A percentile compares a stretch with the other conserved stretches of the same genome.
Conservation (phyloP, 495 filamentous ascomycete genomes). For the Aspergillus sparsus region DNA sequence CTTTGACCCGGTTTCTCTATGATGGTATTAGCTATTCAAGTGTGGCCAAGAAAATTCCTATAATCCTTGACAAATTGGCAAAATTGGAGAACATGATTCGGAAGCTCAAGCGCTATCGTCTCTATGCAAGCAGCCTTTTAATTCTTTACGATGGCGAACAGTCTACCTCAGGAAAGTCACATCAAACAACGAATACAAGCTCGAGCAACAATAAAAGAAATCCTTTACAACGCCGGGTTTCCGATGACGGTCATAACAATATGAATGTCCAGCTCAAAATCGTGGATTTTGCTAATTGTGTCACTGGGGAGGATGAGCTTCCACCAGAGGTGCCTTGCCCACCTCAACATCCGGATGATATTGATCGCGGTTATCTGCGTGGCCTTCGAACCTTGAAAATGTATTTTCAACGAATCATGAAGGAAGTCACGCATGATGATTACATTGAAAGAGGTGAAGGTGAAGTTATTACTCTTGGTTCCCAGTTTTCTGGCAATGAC, state of each 20-base stretch:
- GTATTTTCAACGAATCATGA: constrained; percentile 88
- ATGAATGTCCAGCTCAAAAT: constrained; percentile 81
- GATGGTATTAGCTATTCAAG: constrained; percentile 80
- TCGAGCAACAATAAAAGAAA: constrained; percentile 23
- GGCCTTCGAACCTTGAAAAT: constrained; percentile 76
- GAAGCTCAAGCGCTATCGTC: constrained; percentile 78
- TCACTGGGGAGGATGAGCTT: constrained; percentile 77
- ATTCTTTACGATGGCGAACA: constrained; percentile 88
- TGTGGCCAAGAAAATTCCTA: constrained; percentile 80
- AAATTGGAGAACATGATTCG: constrained; percentile 81
- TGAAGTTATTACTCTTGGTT: constrained; percentile 42
- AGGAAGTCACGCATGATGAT: constrained; percentile 66
- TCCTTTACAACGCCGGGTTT: constrained; percentile 28
- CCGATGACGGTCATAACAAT: constrained; percentile 52
- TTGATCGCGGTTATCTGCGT: constrained; percentile 87
- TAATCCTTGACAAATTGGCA: constrained; percentile 79
- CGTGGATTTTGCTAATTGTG: constrained; percentile 97
- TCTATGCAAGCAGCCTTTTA: constrained; percentile 92
- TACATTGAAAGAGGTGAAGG: constrained; percentile 52
- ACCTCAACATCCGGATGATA: constrained; percentile 73
- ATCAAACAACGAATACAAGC: constrained; percentile 16
- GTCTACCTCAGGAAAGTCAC: constrained; percentile 20
- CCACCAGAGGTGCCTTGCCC: constrained; percentile 70
- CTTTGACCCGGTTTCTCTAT: constrained; percentile 85
- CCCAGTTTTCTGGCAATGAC: constrained; percentile 33